These are phyloP conservation scores for Rhizopus sp. DNA, from an alignment of 371 early-diverging fungal species.

Conservation along the genomic window DNA sequence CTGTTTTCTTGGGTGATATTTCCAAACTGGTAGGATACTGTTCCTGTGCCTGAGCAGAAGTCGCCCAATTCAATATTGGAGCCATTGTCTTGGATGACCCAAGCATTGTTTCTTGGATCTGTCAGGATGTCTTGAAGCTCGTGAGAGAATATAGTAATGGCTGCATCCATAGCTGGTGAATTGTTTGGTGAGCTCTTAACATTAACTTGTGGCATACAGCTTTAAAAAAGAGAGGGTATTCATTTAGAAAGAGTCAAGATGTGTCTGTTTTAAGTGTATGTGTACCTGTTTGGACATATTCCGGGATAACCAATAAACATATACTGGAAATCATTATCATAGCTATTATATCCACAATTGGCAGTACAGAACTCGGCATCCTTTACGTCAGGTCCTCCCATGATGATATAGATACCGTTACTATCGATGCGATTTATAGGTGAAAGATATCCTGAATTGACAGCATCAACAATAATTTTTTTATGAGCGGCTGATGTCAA, in stretches of 20 bases:
- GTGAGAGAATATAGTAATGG: conserved; percentile 55
- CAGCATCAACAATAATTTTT: conserved; percentile 43
- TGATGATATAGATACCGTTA: conserved; percentile 51
- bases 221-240: background rate
- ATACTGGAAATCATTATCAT: conserved; percentile 49
- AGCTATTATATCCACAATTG: conserved; percentile 53
- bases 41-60: conserved; percentile 42
- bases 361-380: conserved; percentile 45
- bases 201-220: conserved; percentile 41
- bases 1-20: conserved; percentile 24
- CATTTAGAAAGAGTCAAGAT: background rate
- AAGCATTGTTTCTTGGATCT: conserved; percentile 51
- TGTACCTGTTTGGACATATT: conserved; percentile 26
- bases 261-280: background rate
- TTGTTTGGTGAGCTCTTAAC: conserved; percentile 43
- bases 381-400: conserved; percentile 41
- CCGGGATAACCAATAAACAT: conserved; percentile 54
- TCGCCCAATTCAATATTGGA: conserved; percentile 45
- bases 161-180: conserved; percentile 50
- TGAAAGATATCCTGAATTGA: conserved; percentile 51
- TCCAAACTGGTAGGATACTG: conserved; percentile 40
- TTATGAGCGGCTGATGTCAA: conserved; percentile 41
- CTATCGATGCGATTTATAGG: conserved; percentile 40
- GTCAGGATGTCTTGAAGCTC: conserved; percentile 55
- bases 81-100: conserved; percentile 32